These are phyloP conservation scores for Orychophragmus violaceus DNA, from an alignment of 345 rosid genomes.

Conservation along the genomic window DNA sequence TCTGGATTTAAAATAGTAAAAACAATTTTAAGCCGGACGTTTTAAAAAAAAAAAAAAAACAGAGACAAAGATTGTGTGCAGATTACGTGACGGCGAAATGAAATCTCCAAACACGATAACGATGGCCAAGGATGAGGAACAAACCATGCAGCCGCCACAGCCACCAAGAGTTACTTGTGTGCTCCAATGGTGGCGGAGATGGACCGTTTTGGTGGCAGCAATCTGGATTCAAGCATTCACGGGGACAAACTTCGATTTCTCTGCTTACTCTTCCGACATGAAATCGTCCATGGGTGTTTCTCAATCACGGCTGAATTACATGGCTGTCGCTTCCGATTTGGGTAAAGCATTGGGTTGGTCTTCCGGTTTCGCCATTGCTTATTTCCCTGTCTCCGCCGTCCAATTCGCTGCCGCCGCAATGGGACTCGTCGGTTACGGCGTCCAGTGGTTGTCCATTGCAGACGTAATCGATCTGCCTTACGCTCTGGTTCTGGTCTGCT, in stretches of 20 bases:
- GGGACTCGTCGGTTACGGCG: slow-evolving; percentile 54
- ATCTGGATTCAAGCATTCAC: slow-evolving; percentile 80
- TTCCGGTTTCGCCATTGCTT: slow-evolving; percentile 44
- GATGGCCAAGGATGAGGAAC: background rate
- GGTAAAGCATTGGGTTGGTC: slow-evolving; percentile 83
- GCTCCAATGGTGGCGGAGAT: slow-evolving; percentile 41
- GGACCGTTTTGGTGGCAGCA: slow-evolving; percentile 61
- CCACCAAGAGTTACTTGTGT: background rate
- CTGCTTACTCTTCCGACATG: slow-evolving; percentile 55
- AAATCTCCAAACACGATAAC: background rate
- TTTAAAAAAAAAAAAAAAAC: background rate
- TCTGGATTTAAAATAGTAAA: slow-evolving; percentile 15
- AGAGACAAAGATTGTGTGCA: background rate
- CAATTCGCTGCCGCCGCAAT: slow-evolving; percentile 47
- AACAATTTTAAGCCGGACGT: slow-evolving; percentile 1
- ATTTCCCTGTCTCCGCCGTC: slow-evolving; percentile 53
- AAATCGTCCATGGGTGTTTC: slow-evolving; percentile 64
- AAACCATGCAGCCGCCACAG: background rate
- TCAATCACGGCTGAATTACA: slow-evolving; percentile 60
- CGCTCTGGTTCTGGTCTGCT: slow-evolving; percentile 56
- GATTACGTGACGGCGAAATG: slow-evolving; percentile 14
- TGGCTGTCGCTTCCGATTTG: slow-evolving; percentile 72
- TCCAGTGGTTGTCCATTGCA: slow-evolving; percentile 62
- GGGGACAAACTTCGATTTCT: slow-evolving; percentile 79
- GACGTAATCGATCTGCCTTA: slow-evolving; percentile 47